Evolutionary conservation across 1,284 basidiomycete genomes (phyloP), one percentile per base, ranked within the genome.

Genomic region (Microbotryomycetes sp.): DNA sequence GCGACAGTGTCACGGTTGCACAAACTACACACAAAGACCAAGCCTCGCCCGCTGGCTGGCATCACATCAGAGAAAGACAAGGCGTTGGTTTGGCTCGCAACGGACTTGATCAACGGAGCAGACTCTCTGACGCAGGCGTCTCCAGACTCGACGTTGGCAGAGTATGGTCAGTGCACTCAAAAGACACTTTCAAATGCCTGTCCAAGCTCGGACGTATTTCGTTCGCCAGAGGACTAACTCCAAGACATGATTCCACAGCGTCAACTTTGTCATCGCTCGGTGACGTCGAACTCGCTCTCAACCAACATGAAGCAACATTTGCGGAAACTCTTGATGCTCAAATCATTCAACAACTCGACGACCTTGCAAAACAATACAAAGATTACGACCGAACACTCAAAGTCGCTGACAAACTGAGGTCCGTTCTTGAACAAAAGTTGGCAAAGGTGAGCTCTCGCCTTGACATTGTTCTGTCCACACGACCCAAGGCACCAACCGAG

Each of bases 321-420:
- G 28, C 45, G 19, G 46, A 50, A 2, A 22, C 45, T 3, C 47
- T 60, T 22, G 28, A 23, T 2, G n/a, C 23, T 1, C 46, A 28
- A 16, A 55, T 26, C 46, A 42, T 60, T 6, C 49, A 42, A 1
- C 12, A 9, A 1, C 51, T 65, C 45, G 64, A 65, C 23, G 12
- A 31, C 1, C 47, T 49, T 12, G 7, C 50, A 1, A 48, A 50
- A 2, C 46, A 60, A 14, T 47, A 50, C 54, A 58, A 58, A n/a
- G 36, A 51, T 9, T 36, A 57, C 15, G 55, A 63, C 6, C 32
- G 54, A n/a, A 29, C 42, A 2, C 16, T 54, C 26, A 62, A 62
- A 45, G 60, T 60, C 1, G 60, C 60, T 0, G 64, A 65, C 9
- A 65, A 65, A 56, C 59, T 59, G 47, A 32, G 60, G 6, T 23